Percentiles rank a stretch among this genome's conserved stretches.
Evolutionary conservation across 78 protist species (phyloP).

Genomic region (Salpingoeca rosetta): DNA sequence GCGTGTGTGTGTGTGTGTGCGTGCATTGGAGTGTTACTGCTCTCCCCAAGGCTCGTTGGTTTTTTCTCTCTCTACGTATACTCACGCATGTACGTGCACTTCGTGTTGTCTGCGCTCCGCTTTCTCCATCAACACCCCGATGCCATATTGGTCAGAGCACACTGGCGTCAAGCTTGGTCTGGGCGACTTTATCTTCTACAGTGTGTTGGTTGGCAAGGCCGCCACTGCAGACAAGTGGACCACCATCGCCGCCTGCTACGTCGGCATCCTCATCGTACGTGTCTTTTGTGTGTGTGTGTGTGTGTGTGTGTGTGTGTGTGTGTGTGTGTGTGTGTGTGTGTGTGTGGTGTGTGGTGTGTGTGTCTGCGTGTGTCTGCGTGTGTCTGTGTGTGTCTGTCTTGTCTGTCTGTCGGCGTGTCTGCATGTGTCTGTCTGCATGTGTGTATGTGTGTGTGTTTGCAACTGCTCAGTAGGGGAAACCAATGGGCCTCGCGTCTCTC

Average conservation of each 20-base stretch:
- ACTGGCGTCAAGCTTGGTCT: constrained; percentile 91
- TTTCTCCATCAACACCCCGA: too few relatives aligned
- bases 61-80: background rate
- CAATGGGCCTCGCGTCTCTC: background rate
- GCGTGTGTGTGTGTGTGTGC: too few relatives aligned
- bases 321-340: too few relatives aligned
- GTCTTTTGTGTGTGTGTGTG: too few relatives aligned
- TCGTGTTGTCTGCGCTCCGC: background rate
- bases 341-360: too few relatives aligned
- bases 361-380: too few relatives aligned
- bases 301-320: background rate
- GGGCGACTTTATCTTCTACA: constrained; percentile 94
- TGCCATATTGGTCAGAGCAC: too few relatives aligned
- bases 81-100: background rate
- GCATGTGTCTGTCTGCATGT: too few relatives aligned
- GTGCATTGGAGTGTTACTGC: background rate
- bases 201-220: constrained; percentile 81
- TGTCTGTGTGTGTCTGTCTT: too few relatives aligned
- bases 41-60: background rate
- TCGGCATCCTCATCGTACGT: constrained; percentile 71
- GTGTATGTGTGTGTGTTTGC: too few relatives aligned
- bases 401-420: too few relatives aligned
- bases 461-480: too few relatives aligned
- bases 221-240: constrained; percentile 37
- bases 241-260: constrained; percentile 62